These are phyloP conservation scores for Calonectria hongkongensis DNA, from an alignment of 2,329 filamentous ascomycete species.

Conservation along the genomic window DNA sequence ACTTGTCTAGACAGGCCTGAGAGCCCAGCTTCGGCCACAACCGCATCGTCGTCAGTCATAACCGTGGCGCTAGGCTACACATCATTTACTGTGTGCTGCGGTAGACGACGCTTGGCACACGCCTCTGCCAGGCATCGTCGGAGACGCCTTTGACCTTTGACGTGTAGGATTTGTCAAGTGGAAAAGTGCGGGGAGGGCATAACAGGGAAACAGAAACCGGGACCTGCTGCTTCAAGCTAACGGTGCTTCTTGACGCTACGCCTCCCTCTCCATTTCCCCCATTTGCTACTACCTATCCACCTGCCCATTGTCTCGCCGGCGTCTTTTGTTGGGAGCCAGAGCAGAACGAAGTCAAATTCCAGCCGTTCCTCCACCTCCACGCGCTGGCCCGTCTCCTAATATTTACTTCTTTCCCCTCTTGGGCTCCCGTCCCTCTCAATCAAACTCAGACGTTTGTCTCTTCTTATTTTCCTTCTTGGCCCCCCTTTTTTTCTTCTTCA, in stretches of 20 bases:
- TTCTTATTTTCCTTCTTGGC: neutral
- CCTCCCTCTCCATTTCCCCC: constrained; percentile 27
- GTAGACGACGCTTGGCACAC: constrained; percentile 24
- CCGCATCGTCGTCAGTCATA: neutral
- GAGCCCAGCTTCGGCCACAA: constrained; percentile 17
- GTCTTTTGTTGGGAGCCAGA: constrained; percentile 39
- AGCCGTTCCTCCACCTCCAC: constrained; percentile 29
- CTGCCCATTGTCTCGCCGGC: constrained; percentile 30
- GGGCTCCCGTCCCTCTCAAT: constrained; percentile 3
- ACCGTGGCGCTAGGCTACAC: constrained; percentile 10
- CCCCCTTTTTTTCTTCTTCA: neutral
- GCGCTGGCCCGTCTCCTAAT: constrained; percentile 23
- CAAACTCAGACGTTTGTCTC: constrained; percentile 8
- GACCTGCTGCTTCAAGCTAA: constrained; percentile 33
- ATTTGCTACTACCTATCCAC: constrained; percentile 33
- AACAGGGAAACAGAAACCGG: constrained; percentile 32
- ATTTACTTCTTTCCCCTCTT: constrained; percentile 21
- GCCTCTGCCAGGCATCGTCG: constrained; percentile 18
- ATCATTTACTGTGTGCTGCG: neutral
- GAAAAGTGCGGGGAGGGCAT: constrained; percentile 38
- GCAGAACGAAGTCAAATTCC: constrained; percentile 30
- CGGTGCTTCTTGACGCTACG: constrained; percentile 36
- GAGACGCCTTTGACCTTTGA: constrained; percentile 23
- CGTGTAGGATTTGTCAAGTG: constrained; percentile 27
- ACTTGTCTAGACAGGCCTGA: constrained; percentile 7